Base-by-base conservation (phyloP, 192 early-diverging fungal genomes). In the Rhizophagus clarus region DNA sequence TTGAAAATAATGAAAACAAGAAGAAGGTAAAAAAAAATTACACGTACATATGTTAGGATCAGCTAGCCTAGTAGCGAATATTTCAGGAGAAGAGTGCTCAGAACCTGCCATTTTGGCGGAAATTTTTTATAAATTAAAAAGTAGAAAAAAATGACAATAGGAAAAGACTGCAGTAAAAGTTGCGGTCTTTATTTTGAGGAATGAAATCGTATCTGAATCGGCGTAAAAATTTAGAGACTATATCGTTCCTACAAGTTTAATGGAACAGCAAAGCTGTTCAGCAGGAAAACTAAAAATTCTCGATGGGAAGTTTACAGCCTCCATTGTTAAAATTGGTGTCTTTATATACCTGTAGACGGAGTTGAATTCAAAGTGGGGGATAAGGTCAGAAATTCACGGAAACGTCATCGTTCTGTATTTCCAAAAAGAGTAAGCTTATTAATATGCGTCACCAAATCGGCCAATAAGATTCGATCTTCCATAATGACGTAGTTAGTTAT, bases 351-450 rank as follows among this genome's bases (percentile, higher is more conserved):
- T 17, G 51, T 22, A 22, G n/a, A 56, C 51, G 5, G 29, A 29
- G 29, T 15, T 66, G 24, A 45, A 45, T 29, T 29, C 26, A 26
- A 66, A 66, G 63, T 66, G 61, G 63, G 63, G 63, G 26, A 66
- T 66, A 12, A 66, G 63, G 63, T 66, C 63, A 66, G 63, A 66
- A 31, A 66, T 66, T 66, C 63, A 28, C 26, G 26, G 10, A 66
- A 66, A 66, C 24, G 63, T 66, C 63, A 66, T 17, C 26, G 17
- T 66, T 66, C 9, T 15, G 14, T 9, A 29, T 15, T 28, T 6
- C 24, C 63, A 56, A 56, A 56, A 22, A 56, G 4, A 56, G 6
- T 20, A 45, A 45, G 42, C 1, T 12, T 12, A 45, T 2, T 45
- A 45, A 20, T 22, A 22, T 56, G 51, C 17, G 51, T 6, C 4